Percentiles rank a stretch among this genome's conserved stretches.
phyloP scores from a whole-genome alignment of 257 asterid genomes.

The Euphrasia confusa region DNA sequence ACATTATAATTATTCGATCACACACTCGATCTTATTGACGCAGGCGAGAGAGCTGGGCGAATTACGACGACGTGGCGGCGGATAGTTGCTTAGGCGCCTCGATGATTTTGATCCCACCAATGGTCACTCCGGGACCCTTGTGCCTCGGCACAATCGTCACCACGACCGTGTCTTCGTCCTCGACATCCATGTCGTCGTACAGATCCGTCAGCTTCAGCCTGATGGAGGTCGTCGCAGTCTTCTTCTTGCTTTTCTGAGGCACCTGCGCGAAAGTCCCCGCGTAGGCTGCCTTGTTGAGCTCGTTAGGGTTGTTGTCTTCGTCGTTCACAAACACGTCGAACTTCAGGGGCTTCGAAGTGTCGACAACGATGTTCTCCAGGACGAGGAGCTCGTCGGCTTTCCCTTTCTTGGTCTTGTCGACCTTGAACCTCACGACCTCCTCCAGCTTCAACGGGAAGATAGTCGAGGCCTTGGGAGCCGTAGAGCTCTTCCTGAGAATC shows the following conservation, averaged over 20 bases:
- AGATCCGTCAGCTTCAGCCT: slow-evolving; percentile 45
- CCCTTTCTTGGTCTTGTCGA: slow-evolving; percentile 33
- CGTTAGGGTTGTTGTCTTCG: slow-evolving; percentile 40
- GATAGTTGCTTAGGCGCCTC: slow-evolving; percentile 3
- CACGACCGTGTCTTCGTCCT: slow-evolving; percentile 39
- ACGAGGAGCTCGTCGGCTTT: slow-evolving; percentile 40
- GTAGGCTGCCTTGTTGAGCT: slow-evolving; percentile 49
- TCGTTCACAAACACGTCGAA: slow-evolving; percentile 62
- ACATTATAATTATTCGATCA: too few relatives aligned
- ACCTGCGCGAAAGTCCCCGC: slow-evolving; percentile 59
- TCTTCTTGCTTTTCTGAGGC: slow-evolving; percentile 35
- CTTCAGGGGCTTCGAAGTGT: slow-evolving; percentile 36
- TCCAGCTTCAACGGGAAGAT: slow-evolving; percentile 31
- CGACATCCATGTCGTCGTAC: slow-evolving; percentile 56
- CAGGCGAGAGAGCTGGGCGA: background rate
- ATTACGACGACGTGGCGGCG: background rate
- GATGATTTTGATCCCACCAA: slow-evolving; percentile 51
- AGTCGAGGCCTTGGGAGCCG: slow-evolving; percentile 18
- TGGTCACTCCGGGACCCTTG: slow-evolving; percentile 35
- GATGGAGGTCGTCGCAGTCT: slow-evolving; percentile 31
- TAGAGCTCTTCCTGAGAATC: background rate
- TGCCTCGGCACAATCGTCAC: slow-evolving; percentile 51
- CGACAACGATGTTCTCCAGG: slow-evolving; percentile 30
- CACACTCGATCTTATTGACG: too few relatives aligned
- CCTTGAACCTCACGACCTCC: slow-evolving; percentile 23